A percentile compares a stretch with the other conserved stretches of the same genome.
Conservation (phyloP, 192 early-diverging fungal species). For the Chytriomyces hyalinus region DNA sequence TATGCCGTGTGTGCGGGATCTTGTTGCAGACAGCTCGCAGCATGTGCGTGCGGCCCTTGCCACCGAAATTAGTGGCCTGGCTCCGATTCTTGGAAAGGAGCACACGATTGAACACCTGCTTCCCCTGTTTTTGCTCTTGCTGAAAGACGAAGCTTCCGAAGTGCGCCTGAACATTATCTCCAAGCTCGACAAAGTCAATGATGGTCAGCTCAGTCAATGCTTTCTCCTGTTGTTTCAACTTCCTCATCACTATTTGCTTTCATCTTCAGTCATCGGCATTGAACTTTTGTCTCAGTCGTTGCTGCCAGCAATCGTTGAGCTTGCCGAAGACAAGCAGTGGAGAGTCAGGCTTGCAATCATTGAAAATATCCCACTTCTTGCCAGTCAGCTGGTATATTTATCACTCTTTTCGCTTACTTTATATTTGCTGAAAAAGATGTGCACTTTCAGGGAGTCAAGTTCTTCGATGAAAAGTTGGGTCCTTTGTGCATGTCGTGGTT, state of each 20-base stretch:
- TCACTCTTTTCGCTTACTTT: not conserved
- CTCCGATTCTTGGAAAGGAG: conserved; percentile 94
- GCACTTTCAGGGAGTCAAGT: conserved; percentile 68
- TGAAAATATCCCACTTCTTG: conserved; percentile 97
- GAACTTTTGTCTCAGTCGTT: conserved; percentile 96
- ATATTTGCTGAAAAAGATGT: conserved; percentile 22
- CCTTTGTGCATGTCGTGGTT: conserved; percentile 98
- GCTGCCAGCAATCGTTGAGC: conserved; percentile 96
- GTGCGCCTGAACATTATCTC: conserved; percentile 99
- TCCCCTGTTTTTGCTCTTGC: conserved; percentile 92
- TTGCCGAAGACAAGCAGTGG: conserved; percentile 99
- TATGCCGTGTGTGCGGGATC: conserved; percentile 88
- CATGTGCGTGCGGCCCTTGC: conserved; percentile 95
- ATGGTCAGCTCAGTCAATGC: conserved; percentile 53
- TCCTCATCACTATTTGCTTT: conserved; percentile 2
- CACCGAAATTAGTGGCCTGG: conserved; percentile 93
- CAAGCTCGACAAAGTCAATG: conserved; percentile 94
- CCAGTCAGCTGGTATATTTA: conserved; percentile 73
- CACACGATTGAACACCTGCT: conserved; percentile 91
- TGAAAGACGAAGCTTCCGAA: conserved; percentile 97
- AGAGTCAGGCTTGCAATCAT: conserved; percentile 98
- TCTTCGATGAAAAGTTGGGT: conserved; percentile 97
- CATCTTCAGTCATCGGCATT: conserved; percentile 78
- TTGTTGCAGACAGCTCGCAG: conserved; percentile 95
- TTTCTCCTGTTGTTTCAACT: not conserved